Conservation (phyloP, 2,329 filamentous ascomycete genomes). For the Trichoderma sp. region DNA sequence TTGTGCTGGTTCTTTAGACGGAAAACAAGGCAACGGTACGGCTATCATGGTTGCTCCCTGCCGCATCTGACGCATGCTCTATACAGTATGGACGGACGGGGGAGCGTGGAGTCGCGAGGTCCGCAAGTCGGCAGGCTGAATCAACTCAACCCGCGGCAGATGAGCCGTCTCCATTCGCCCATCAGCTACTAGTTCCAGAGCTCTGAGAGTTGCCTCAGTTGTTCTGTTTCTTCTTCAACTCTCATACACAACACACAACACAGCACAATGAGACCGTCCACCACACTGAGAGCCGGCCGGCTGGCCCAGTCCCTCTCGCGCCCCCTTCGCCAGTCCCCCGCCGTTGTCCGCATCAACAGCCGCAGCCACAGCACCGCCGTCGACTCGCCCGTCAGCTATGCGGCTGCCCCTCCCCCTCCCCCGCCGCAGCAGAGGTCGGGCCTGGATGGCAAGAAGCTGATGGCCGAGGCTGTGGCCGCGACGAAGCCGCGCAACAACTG, state of each 20-base stretch:
- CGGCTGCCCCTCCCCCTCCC: constrained; percentile 22
- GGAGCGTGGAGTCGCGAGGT: not conserved
- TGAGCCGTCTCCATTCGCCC: constrained; percentile 2
- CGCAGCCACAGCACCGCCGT: constrained; percentile 27
- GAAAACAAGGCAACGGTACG: not conserved
- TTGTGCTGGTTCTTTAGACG: not conserved
- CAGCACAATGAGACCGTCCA: constrained; percentile 21
- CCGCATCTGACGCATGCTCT: constrained; percentile 6
- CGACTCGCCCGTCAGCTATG: constrained; percentile 24
- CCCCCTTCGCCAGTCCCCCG: constrained; percentile 7
- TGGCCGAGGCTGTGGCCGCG: constrained; percentile 60
- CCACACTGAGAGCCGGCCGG: constrained; percentile 17
- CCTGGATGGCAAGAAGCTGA: constrained; percentile 39
- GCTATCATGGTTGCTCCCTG: not conserved
- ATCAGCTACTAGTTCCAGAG: not conserved
- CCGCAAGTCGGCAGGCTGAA: constrained; percentile 12
- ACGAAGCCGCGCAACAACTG: constrained; percentile 69
- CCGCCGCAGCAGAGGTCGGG: constrained; percentile 21
- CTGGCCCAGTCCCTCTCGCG: constrained; percentile 13
- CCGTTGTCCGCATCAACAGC: constrained; percentile 15
- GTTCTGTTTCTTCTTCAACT: not conserved
- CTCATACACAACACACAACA: not conserved
- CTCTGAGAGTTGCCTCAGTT: not conserved
- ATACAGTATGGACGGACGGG: not conserved
- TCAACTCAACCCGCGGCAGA: not conserved